Conservation (phyloP, 2,329 filamentous ascomycete species). For the Purpureocillium lavendulum region DNA sequence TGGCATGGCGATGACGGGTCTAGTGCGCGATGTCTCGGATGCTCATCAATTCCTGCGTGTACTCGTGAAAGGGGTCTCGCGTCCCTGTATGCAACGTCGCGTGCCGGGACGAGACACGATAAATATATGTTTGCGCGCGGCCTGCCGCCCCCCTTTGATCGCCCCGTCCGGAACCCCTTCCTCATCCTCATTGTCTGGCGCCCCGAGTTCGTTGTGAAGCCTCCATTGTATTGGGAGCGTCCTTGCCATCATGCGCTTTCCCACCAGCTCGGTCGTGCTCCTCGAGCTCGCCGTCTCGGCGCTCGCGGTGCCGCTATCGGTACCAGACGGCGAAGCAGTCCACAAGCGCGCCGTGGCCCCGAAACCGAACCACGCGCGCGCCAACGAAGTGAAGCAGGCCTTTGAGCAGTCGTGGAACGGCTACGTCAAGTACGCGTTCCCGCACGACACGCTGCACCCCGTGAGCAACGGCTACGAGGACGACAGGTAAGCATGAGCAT, state of each 20-base stretch:
- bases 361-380: conserved; percentile 30
- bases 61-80: no score
- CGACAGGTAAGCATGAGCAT: conserved; percentile 65
- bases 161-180: no score
- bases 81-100: background rate
- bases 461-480: conserved; percentile 57
- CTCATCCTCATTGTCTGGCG: no score
- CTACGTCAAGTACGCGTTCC: conserved; percentile 67
- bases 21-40: conserved; percentile 5
- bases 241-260: conserved; percentile 9
- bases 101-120: no score
- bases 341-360: conserved; percentile 1
- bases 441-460: conserved; percentile 67
- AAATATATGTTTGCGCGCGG: no score
- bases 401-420: conserved; percentile 66
- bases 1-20: no score
- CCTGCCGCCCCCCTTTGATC: no score
- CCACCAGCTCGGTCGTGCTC: conserved; percentile 1
- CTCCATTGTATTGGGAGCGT: no score
- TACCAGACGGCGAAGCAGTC: background rate
- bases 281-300: conserved; percentile 5
- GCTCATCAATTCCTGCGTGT: background rate
- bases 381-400: conserved; percentile 55
- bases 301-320: conserved; percentile 2
- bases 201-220: no score